Base-by-base conservation (phyloP, 2,329 filamentous ascomycete genomes). In the Trichoderma semiorbis region DNA sequence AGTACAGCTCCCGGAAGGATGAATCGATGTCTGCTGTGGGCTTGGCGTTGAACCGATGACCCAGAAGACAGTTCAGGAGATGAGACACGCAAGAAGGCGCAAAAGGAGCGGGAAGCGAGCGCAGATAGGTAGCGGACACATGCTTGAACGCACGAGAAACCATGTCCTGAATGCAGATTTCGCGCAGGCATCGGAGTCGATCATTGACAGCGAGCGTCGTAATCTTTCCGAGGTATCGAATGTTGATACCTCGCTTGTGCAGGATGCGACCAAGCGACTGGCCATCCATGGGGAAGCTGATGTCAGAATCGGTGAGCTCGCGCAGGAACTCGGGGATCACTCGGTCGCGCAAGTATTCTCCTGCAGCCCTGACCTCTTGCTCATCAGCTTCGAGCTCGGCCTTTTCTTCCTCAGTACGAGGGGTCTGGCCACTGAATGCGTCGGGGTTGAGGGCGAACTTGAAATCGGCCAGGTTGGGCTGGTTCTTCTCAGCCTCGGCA, bases 221-320 rank as follows among this genome's bases (percentile, higher is more conserved):
- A 74, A 99, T 83, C 81, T 91, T 92, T 75, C 96, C 96, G n/a
- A 98, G 87, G 81, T 99, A 99, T 78, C 97, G 90, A 74, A 98
- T 88, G 84, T 99, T 99, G 85, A 99, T 95, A 83, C 96, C 96
- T 55, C 95, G 93, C 86, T 97, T 97, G 85, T 99, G 96, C 79
- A 99, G 87, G 66, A 98, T 88, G 75, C 91, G 90, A 77, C 92
- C 93, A 72, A 99, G 86, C 24, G 95, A 98, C 78, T 93, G 89
- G n/a, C 96, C 96, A 77, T 99, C 97, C 94, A 98, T 98, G 14
- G 96, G 96, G 85, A 98, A 98, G 77, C 95, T 96, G 75, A 97
- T 92, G 76, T 99, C 95, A 7, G 94, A 95, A 75, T 97, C 93
- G 79, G 92, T 92, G 72, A 99, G 88, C 78, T 99, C 95, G 74